Evolutionary conservation across 768 basidiomycete species (phyloP).

Genomic region (Phaeolepiota aurea): DNA sequence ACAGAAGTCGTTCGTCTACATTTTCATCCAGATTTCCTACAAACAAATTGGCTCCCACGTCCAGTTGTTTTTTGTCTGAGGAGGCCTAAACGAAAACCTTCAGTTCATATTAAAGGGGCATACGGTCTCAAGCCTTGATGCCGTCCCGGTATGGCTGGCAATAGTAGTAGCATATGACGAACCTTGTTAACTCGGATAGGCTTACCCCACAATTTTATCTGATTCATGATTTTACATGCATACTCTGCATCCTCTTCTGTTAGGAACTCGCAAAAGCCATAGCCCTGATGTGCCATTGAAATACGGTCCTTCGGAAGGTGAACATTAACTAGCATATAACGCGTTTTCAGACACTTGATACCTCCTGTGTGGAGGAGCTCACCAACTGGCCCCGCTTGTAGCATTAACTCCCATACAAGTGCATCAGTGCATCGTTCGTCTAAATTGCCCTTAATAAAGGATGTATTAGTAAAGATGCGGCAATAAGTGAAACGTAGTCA

Average conservation of each 20-base stretch:
- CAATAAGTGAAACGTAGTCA: conserved; percentile 16
- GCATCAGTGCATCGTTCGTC: conserved; percentile 94
- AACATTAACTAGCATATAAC: conserved; percentile 66
- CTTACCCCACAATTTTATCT: conserved; percentile 98
- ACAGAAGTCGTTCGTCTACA: conserved; percentile 87
- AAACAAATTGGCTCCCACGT: conserved; percentile 96
- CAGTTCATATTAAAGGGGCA: neutral
- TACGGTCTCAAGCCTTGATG: neutral
- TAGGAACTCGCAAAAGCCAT: conserved; percentile 99
- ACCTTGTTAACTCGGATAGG: conserved; percentile 99
- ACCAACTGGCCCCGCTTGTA: conserved; percentile 99
- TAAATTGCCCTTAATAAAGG: conserved; percentile 72
- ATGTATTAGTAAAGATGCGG: neutral
- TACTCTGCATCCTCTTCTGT: conserved; percentile 99
- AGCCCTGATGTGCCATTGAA: conserved; percentile 97
- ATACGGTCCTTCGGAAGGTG: conserved; percentile 98
- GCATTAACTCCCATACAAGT: conserved; percentile 95
- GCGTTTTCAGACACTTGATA: neutral
- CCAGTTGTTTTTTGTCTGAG: conserved; percentile 96
- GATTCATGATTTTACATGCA: conserved; percentile 99
- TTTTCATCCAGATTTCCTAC: conserved; percentile 93
- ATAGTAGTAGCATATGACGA: conserved; percentile 20
- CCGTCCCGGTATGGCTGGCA: neutral
- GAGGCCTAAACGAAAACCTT: conserved; percentile 57
- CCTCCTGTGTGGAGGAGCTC: neutral